Evolutionary conservation across 176 grass and related monocot species (phyloP), one percentile per base, ranked within the genome.

Genomic region (Aegilops speltoides): DNA sequence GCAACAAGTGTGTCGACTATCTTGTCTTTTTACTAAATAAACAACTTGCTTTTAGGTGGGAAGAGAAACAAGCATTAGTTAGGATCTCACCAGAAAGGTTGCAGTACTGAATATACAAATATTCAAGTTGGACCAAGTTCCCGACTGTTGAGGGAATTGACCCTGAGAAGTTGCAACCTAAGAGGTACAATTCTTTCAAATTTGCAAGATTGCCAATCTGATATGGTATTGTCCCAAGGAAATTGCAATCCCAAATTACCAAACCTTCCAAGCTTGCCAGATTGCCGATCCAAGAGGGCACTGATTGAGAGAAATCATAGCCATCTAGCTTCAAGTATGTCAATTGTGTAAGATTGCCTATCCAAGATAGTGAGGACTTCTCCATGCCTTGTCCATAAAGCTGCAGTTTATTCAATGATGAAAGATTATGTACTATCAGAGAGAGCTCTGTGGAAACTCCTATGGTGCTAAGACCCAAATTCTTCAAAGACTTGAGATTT

Each of bases 271-370:
- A 43, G 25, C 69, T 25, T 38, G 10, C 23, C 4, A 73, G 11
- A 73, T 22, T 43, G 11, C 69, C 5, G 0, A 73, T 73, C 69
- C 69, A 73, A 15, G 10, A 64, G 20, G 26, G 67, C 4, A 32
- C 4, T 1, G 14, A 26, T 50, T 1, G 3, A 15, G 68, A 64
- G 19, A 81, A 87, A 5, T 73, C 85, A 11, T 77, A 85, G 0
- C 0, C 6, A 0, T 12, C 0, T 17, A 77, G 60, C 20, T 0
- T 0, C 20, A 85, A 63, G 0, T 0, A 0, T 2, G 4, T 52
- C 20, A 85, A 26, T 1, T 77, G 38, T 2, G 31, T 85, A 23
- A 85, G 17, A 16, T 77, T 19, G 38, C 72, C 20, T 6, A 82
- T 16, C 41, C 69, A 84, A 75, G 54, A 45, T 63, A 75, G 22